Evolutionary conservation across 2,329 filamentous ascomycete genomes (phyloP), one percentile per base, ranked within the genome.

Genomic region (Tolypocladium capitatum): DNA sequence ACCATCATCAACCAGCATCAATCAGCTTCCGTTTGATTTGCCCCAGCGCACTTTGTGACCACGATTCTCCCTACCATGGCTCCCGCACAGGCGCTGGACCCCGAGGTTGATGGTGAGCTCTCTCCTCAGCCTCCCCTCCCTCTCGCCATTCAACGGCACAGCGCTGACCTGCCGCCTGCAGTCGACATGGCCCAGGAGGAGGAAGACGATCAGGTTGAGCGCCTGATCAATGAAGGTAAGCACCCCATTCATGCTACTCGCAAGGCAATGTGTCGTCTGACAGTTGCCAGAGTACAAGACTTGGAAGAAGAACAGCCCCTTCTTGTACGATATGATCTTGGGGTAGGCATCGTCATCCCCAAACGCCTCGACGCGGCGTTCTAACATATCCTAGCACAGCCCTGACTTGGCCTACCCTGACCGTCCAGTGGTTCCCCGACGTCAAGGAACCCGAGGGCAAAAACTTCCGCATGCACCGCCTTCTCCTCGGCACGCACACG

Each of bases 261-360:
- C 14, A 24, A 28, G n/a, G 11, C 18, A 16, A 11, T 13, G 36
- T n/a, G 20, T 32, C 18, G 42, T 24, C 47, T 51, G 16, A 58
- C 38, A 30, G 36, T 18, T 27, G 24, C 18, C 18, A 89, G 92
- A 98, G 66, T 98, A 98, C 78, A 98, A 98, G 68, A 96, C 91
- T 55, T 98, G 92, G 92, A 98, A 98, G 76, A 98, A 98, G 75
- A 98, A 98, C 69, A 88, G 86, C 55, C 90, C 92, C 4, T 97
- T 97, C 63, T 84, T 98, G 58, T 98, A 98, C 67, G 92, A 98
- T 65, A 87, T 96, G 81, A 92, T 98, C 55, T 76, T 97, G 53
- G 90, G 82, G 81, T 82, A 66, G 18, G 49, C 20, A 2, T 27
- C 4, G n/a, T 41, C 5, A 11, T 28, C 5, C 24, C 11, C 16